Evolutionary conservation across 129 eudicot species (phyloP).

Genomic region (Scalesia atractyloides): DNA sequence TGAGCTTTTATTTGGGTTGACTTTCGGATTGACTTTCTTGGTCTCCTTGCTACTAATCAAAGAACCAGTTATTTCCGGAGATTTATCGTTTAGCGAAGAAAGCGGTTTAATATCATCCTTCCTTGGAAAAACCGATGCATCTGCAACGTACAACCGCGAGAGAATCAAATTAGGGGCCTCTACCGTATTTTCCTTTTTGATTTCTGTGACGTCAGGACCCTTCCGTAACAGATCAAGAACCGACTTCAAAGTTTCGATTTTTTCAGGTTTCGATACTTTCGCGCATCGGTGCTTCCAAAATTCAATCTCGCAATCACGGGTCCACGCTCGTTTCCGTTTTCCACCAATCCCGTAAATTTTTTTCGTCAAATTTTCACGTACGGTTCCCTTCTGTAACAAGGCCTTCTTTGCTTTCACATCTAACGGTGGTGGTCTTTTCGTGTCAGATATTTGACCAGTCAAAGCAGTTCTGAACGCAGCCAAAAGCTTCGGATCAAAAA

Average conservation of each 20-base stretch:
- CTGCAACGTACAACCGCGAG: slow-evolving; percentile 89
- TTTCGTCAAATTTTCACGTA: slow-evolving; percentile 82
- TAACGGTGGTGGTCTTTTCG: slow-evolving; percentile 46
- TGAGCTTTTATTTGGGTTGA: slow-evolving; percentile 31
- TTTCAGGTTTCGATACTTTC: slow-evolving; percentile 67
- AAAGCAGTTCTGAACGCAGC: slow-evolving; percentile 90
- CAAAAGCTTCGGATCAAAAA: slow-evolving; percentile 80
- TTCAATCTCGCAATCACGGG: slow-evolving; percentile 88
- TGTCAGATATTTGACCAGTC: slow-evolving; percentile 58
- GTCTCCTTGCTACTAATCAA: slow-evolving; percentile 28
- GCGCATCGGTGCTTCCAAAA: slow-evolving; percentile 93
- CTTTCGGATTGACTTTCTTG: slow-evolving; percentile 37
- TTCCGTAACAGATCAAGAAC: slow-evolving; percentile 77
- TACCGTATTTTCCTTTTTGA: slow-evolving; percentile 38
- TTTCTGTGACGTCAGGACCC: slow-evolving; percentile 42
- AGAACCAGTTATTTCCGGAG: slow-evolving; percentile 26
- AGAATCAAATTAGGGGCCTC: slow-evolving; percentile 58
- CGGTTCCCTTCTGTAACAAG: slow-evolving; percentile 72
- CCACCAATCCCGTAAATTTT: slow-evolving; percentile 83
- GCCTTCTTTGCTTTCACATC: slow-evolving; percentile 75
- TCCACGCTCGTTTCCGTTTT: slow-evolving; percentile 74
- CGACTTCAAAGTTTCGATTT: slow-evolving; percentile 72
- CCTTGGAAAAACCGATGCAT: slow-evolving; percentile 84
- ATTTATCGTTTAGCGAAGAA: slow-evolving; percentile 42
- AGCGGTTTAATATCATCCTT: slow-evolving; percentile 74